Conservation (phyloP, 2,329 filamentous ascomycete species). For the Diaporthe caulivora region DNA sequence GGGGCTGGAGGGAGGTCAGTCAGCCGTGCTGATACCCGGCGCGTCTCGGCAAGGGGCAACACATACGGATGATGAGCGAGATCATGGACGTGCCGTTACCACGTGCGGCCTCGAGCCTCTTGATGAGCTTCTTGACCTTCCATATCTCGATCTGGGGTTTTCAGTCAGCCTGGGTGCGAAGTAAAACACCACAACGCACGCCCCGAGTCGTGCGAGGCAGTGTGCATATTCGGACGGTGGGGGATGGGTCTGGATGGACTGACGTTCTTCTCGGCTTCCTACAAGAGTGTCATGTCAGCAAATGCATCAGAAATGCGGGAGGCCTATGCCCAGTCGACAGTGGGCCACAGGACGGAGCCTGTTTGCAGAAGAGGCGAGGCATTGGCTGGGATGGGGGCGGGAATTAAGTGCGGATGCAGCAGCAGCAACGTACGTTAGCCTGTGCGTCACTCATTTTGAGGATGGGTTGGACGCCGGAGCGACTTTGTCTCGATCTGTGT, state of each 20-base stretch:
- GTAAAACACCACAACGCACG: constrained; percentile 9
- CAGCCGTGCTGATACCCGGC: constrained; percentile 42
- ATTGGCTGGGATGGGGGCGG: background rate
- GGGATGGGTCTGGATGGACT: constrained; percentile 48
- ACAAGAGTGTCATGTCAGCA: constrained; percentile 16
- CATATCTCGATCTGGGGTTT: constrained; percentile 76
- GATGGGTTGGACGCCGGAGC: constrained; percentile 42
- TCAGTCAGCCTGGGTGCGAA: constrained; percentile 44
- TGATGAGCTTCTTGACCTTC: constrained; percentile 99
- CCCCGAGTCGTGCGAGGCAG: background rate
- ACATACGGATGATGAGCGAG: constrained; percentile 96
- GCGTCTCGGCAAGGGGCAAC: background rate
- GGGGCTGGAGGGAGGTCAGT: constrained; percentile 71
- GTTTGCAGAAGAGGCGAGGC: background rate
- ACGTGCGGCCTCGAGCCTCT: constrained; percentile 94
- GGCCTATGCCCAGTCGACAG: background rate
- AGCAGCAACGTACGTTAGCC: constrained; percentile 63
- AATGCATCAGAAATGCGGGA: background rate
- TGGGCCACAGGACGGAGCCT: background rate
- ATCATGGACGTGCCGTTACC: constrained; percentile 99
- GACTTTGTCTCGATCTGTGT: constrained; percentile 37
- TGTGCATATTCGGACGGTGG: background rate
- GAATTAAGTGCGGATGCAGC: background rate
- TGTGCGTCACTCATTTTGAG: constrained; percentile 87
- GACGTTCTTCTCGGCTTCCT: constrained; percentile 96